Evolutionary conservation across 148 eudicot genomes (phyloP).

Genomic region (Pouteria glomerata): DNA sequence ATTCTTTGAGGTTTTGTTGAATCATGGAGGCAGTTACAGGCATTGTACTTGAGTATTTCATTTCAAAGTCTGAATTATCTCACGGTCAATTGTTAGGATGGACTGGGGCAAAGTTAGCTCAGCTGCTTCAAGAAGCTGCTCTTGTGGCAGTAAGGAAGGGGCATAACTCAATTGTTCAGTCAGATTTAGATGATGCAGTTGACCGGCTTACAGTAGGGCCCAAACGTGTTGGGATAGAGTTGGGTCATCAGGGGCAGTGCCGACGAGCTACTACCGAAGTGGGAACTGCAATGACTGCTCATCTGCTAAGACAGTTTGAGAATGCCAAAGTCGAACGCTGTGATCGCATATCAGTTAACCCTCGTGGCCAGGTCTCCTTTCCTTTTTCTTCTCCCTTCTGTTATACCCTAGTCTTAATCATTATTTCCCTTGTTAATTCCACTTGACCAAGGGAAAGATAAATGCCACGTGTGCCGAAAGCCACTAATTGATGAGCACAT

Average conservation of each 20-base stretch:
- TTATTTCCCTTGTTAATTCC: background rate
- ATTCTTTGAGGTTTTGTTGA: background rate
- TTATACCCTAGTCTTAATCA: background rate
- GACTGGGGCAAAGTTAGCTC: slow-evolving; percentile 92
- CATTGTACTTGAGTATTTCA: background rate
- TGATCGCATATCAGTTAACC: slow-evolving; percentile 78
- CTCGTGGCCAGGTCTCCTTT: slow-evolving; percentile 73
- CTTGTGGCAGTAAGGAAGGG: slow-evolving; percentile 87
- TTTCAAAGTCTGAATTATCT: background rate
- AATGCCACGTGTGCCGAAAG: background rate
- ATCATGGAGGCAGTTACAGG: background rate
- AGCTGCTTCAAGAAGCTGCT: slow-evolving; percentile 93
- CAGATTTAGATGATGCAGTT: slow-evolving; percentile 90
- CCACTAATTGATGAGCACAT: background rate
- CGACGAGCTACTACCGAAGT: slow-evolving; percentile 85
- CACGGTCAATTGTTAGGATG: slow-evolving; percentile 48
- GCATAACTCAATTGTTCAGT: slow-evolving; percentile 55
- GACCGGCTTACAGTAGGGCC: slow-evolving; percentile 91
- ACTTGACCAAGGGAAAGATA: background rate
- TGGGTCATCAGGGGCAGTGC: slow-evolving; percentile 79
- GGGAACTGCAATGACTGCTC: slow-evolving; percentile 85
- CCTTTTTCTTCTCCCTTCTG: background rate
- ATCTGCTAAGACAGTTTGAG: slow-evolving; percentile 67
- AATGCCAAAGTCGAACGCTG: slow-evolving; percentile 76
- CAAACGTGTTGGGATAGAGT: slow-evolving; percentile 59